Evolutionary conservation across 2,329 filamentous ascomycete genomes (phyloP).

Genomic region (Diaporthe sp.): DNA sequence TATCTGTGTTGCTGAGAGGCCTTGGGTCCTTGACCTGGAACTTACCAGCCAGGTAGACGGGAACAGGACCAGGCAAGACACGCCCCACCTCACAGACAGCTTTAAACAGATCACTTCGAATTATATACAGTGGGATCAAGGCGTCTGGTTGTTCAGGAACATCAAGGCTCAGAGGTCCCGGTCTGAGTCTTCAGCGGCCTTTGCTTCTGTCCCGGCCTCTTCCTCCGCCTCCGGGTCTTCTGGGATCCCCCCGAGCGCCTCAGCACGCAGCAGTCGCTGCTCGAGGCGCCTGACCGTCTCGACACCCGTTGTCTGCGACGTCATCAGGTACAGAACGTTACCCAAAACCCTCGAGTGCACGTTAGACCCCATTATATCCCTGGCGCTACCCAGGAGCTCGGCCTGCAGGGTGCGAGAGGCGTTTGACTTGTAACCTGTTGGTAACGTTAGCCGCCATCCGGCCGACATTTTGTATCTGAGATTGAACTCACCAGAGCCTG

Average conservation of each 20-base stretch:
- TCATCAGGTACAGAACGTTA: slow-evolving; percentile 71
- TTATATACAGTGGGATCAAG: background rate
- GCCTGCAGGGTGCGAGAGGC: slow-evolving; percentile 59
- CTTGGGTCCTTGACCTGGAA: background rate
- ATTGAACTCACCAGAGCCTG: slow-evolving; percentile 49
- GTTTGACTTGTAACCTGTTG: slow-evolving; percentile 56
- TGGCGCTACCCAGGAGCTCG: slow-evolving; percentile 45
- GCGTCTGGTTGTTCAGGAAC: background rate
- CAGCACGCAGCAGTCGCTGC: background rate
- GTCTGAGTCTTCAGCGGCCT: background rate
- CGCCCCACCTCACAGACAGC: background rate
- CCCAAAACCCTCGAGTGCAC: slow-evolving; percentile 68
- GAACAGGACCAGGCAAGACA: background rate
- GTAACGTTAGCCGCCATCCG: background rate
- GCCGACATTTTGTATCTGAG: background rate
- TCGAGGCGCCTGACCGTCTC: background rate
- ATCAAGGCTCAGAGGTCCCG: background rate
- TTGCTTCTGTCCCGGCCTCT: background rate
- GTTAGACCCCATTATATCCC: slow-evolving; percentile 55
- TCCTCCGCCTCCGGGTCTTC: background rate
- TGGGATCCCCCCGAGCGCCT: background rate
- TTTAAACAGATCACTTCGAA: background rate
- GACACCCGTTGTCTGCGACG: slow-evolving; percentile 55
- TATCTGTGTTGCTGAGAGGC: background rate
- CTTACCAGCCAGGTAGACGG: background rate